These are phyloP conservation scores for Leccinellum rugosiceps DNA, from an alignment of 768 basidiomycete species.

Conservation along the genomic window DNA sequence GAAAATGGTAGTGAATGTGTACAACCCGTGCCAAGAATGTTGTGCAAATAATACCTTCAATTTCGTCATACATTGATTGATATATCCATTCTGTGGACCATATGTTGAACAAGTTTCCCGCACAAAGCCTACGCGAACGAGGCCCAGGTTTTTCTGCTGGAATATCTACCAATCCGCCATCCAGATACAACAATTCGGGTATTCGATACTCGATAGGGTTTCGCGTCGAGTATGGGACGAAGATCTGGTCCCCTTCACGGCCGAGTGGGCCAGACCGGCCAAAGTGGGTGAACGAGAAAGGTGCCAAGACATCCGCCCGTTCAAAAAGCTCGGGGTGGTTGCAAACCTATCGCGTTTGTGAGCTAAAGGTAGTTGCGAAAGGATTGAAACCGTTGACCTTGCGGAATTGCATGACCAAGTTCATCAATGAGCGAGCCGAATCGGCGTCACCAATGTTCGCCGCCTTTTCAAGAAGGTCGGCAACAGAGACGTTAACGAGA, in stretches of 20 bases:
- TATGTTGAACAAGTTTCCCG: constrained; percentile 78
- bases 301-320: constrained; percentile 91
- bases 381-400: constrained; percentile 54
- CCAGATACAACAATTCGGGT: constrained; percentile 73
- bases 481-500: constrained; percentile 89
- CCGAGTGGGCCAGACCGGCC: constrained; percentile 77
- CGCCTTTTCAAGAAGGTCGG: constrained; percentile 91
- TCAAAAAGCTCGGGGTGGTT: constrained; percentile 99
- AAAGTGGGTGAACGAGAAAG: constrained; percentile 85
- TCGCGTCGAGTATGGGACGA: constrained; percentile 79
- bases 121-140: constrained; percentile 49
- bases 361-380: constrained; percentile 4
- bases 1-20: constrained; percentile 20
- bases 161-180: constrained; percentile 68
- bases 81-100: constrained; percentile 86
- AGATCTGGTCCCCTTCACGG: constrained; percentile 84
- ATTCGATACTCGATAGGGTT: constrained; percentile 81
- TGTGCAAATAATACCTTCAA: constrained; percentile 43
- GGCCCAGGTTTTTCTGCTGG: constrained; percentile 52
- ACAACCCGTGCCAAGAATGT: background rate
- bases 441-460: constrained; percentile 88
- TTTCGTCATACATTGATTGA: constrained; percentile 56
- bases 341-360: constrained; percentile 61
- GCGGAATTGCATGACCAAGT: constrained; percentile 99
- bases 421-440: constrained; percentile 94